Percentiles rank a stretch among this genome's conserved stretches.
These are phyloP conservation scores for Talaromyces islandicus DNA, from an alignment of 2,329 filamentous ascomycete genomes.

Conservation along the genomic window DNA sequence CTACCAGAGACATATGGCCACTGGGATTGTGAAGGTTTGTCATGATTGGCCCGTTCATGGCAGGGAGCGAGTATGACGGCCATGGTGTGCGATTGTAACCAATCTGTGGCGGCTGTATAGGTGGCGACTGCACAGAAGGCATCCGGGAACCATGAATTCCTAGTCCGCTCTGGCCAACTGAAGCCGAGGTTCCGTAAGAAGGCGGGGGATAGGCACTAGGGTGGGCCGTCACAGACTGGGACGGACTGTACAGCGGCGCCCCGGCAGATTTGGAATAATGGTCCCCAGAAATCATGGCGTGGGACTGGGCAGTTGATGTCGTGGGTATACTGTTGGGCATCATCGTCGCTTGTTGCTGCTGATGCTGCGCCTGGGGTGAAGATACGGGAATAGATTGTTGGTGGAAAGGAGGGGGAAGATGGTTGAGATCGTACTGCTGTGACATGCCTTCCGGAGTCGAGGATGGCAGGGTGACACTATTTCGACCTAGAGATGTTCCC, in stretches of 20 bases:
- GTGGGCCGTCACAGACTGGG: slow-evolving; percentile 44
- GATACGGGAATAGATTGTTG: slow-evolving; percentile 50
- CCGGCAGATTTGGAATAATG: slow-evolving; percentile 53
- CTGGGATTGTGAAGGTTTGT: slow-evolving; percentile 72
- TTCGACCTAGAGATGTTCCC: slow-evolving; percentile 49
- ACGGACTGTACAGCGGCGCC: slow-evolving; percentile 37
- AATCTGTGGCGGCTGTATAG: slow-evolving; percentile 28
- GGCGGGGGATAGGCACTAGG: slow-evolving; percentile 37
- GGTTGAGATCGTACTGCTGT: slow-evolving; percentile 62
- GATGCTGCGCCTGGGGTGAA: slow-evolving; percentile 35
- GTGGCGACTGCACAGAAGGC: slow-evolving; percentile 49
- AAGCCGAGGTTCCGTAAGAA: slow-evolving; percentile 22
- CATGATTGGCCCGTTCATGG: slow-evolving; percentile 64
- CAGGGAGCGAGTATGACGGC: slow-evolving; percentile 53
- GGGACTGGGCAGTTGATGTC: slow-evolving; percentile 37
- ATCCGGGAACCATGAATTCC: slow-evolving; percentile 35
- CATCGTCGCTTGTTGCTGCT: slow-evolving; percentile 42
- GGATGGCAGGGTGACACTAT: slow-evolving; percentile 53
- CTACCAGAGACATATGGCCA: slow-evolving; percentile 65
- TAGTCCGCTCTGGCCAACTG: slow-evolving; percentile 37
- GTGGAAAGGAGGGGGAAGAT: slow-evolving; percentile 54
- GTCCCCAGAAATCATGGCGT: slow-evolving; percentile 52
- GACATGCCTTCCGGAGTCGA: slow-evolving; percentile 56
- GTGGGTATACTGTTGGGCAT: slow-evolving; percentile 41
- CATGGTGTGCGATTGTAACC: slow-evolving; percentile 39